Evolutionary conservation across 768 basidiomycete species (phyloP), one percentile per base, ranked within the genome.

Genomic region (Candolleomyces aberdarensis): DNA sequence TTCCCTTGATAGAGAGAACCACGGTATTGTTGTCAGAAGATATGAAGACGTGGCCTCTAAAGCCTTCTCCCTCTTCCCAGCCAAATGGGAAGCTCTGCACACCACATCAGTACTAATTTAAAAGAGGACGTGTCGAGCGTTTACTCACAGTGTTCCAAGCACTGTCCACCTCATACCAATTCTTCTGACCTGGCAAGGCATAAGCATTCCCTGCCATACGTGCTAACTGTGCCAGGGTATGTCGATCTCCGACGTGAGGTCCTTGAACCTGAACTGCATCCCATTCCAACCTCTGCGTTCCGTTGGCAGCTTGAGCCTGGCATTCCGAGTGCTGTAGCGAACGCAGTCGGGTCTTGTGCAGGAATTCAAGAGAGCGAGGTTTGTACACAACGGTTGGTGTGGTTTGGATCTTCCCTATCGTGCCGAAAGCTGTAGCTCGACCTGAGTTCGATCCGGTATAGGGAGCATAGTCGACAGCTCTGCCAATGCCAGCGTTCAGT

Each of bases 141-240:
- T 26, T 26, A 26, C 26, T 26, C 26, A 76, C 82, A 57, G 65
- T 79, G 62, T 93, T 94, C 90, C 90, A 98, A 0, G 82, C 77
- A 3, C 73, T 69, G 67, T 90, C 91, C 3, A 94, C 73, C 36
- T 92, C 88, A 65, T 90, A 96, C 96, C 94, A 97, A 54, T 86
- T 87, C 54, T 77, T 80, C 66, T 78, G 74, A 6, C 86, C 84
- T 15, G 91, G 89, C 32, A 85, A 71, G 11, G 88, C 84, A 74
- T 98, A 98, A 1, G 96, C 96, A 70, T 98, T 92, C 40, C 87
- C 91, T 10, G 88, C 80, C 89, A 98, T 96, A 60, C 91, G 77
- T 72, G 91, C 95, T 31, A 98, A 80, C 69, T 94, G 88, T 2
- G 81, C 79, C 6, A 98, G 75, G 0, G 95, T 97, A 66, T 90